phyloP scores from a whole-genome alignment of 1,139 yeast species.

The Arxiozyma telluris region DNA sequence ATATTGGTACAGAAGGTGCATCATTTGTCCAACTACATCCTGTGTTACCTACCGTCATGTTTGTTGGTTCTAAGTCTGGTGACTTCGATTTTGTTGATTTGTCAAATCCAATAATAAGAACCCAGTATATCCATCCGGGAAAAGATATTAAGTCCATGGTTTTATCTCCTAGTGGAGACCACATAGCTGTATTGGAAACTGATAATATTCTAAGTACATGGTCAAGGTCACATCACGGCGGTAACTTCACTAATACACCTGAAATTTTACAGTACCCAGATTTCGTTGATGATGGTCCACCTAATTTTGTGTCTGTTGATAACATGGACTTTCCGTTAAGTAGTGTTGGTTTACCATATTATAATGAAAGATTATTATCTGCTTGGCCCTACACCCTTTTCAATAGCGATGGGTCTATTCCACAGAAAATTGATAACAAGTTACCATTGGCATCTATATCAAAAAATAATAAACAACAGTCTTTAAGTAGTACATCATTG shows the following conservation, averaged over 20 bases:
- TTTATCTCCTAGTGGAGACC: conserved; percentile 75
- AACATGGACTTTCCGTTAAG: conserved; percentile 52
- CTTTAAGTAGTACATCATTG: conserved; percentile 4
- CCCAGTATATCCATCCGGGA: conserved; percentile 52
- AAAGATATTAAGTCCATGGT: conserved; percentile 50
- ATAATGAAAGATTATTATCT: conserved; percentile 67
- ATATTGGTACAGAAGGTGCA: conserved; percentile 66
- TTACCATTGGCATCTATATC: conserved; percentile 7
- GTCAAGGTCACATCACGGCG: conserved; percentile 32
- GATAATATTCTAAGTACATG: conserved; percentile 65
- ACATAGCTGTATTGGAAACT: conserved; percentile 58
- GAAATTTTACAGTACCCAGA: conserved; percentile 33
- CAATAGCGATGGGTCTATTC: conserved; percentile 44
- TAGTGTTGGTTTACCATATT: conserved; percentile 78
- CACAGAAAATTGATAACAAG: conserved; percentile 30
- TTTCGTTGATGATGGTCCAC: conserved; percentile 29
- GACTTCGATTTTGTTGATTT: conserved; percentile 80
- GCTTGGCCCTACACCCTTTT: conserved; percentile 65
- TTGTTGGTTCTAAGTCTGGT: conserved; percentile 69
- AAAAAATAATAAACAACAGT: conserved; percentile 4
- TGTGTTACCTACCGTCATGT: conserved; percentile 66
- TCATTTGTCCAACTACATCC: conserved; percentile 80
- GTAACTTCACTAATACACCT: conserved; percentile 33
- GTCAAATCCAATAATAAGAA: conserved; percentile 57
- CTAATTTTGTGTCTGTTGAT: conserved; percentile 35